Conservation (phyloP, 768 basidiomycete species). For the Boletus fagicola region DNA sequence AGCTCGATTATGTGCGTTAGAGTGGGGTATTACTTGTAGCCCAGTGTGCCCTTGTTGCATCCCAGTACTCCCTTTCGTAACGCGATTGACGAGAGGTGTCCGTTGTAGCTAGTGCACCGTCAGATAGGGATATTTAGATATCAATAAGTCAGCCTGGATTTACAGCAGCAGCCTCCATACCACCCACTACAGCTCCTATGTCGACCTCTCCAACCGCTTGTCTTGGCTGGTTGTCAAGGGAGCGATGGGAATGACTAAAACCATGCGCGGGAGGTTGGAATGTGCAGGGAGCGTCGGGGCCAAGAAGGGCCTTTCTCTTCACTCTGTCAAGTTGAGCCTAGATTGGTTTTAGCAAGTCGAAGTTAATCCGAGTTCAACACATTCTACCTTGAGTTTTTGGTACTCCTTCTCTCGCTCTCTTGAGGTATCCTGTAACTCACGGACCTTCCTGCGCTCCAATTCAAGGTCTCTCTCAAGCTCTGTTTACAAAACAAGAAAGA, state of each 20-base stretch:
- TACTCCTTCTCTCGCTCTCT: constrained; percentile 85
- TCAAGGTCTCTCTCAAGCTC: constrained; percentile 82
- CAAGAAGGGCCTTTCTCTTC: constrained; percentile 76
- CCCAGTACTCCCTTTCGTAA: constrained; percentile 31
- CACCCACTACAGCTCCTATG: constrained; percentile 55
- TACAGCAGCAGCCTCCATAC: constrained; percentile 68
- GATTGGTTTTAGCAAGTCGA: not conserved
- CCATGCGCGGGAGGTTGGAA: constrained; percentile 18
- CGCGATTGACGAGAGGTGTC: constrained; percentile 61
- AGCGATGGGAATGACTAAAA: constrained; percentile 17
- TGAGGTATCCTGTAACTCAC: constrained; percentile 70
- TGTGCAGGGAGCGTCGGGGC: constrained; percentile 29
- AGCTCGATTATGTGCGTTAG: constrained; percentile 20
- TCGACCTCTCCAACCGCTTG: constrained; percentile 35
- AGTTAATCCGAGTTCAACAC: not conserved
- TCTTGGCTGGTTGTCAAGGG: constrained; percentile 21
- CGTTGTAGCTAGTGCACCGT: constrained; percentile 56
- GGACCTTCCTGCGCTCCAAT: constrained; percentile 68
- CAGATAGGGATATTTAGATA: not conserved
- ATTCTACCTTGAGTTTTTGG: constrained; percentile 72
- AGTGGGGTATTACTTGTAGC: constrained; percentile 29
- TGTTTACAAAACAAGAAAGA: constrained; percentile 29
- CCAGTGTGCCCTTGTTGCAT: constrained; percentile 34
- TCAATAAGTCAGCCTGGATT: not conserved
- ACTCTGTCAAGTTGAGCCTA: constrained; percentile 79